Percentiles rank a stretch among this genome's conserved stretches.
phyloP scores from a whole-genome alignment of 345 rosid species.

The Euclidium syriacum region DNA sequence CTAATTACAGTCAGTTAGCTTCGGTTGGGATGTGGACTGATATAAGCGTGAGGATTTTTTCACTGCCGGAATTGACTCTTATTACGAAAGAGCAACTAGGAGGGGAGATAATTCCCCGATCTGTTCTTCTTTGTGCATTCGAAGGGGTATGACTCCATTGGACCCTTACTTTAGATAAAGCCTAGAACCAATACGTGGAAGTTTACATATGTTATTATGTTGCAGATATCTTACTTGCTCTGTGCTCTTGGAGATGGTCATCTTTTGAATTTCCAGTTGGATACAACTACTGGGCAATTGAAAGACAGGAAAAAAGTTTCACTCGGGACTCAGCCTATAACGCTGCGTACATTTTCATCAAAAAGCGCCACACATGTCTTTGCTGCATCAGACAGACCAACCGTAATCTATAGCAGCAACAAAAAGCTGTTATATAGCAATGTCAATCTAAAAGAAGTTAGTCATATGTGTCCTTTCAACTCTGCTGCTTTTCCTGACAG shows the following conservation, averaged over 20 bases:
- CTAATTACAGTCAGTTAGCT: constrained; percentile 81
- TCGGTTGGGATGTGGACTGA: constrained; percentile 99
- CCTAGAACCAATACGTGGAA: background rate
- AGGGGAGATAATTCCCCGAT: constrained; percentile 96
- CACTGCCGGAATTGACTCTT: constrained; percentile 82
- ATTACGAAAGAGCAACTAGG: constrained; percentile 88
- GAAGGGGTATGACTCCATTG: constrained; percentile 73
- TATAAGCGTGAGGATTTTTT: constrained; percentile 83
- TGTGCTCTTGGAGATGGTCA: constrained; percentile 99
- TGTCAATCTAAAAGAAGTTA: constrained; percentile 96
- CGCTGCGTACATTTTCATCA: constrained; percentile 94
- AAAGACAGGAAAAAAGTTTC: constrained; percentile 91
- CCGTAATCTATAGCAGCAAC: constrained; percentile 95
- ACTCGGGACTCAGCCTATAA: constrained; percentile 96
- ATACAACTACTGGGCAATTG: constrained; percentile 74
- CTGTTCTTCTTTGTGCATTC: constrained; percentile 89
- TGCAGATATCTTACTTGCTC: constrained; percentile 82
- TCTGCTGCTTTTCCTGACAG: constrained; percentile 99
- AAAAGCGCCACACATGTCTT: constrained; percentile 87
- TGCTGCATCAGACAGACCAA: constrained; percentile 96
- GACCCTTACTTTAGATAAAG: constrained; percentile 5
- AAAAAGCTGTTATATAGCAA: constrained; percentile 93
- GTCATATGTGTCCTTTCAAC: constrained; percentile 98
- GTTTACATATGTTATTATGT: constrained; percentile 16
- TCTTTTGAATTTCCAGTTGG: constrained; percentile 81